Evolutionary conservation across 352 stramenopile species (phyloP).

Genomic region (Hyaloperonospora arabidopsidis): DNA sequence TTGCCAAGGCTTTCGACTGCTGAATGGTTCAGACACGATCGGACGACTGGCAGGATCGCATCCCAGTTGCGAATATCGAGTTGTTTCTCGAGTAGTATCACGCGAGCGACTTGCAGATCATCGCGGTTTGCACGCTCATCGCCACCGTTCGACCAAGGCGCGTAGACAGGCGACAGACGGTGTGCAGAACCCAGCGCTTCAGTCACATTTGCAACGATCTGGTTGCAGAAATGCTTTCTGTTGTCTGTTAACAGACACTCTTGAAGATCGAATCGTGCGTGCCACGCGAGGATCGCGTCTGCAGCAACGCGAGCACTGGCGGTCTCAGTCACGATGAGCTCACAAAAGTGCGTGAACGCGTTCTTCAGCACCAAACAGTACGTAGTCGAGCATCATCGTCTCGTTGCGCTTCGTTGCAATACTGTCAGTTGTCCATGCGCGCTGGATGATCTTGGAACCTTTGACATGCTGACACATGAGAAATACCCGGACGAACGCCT

Average conservation of each 20-base stretch:
- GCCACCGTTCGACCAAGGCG: constrained; percentile 1
- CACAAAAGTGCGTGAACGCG: constrained; percentile 2
- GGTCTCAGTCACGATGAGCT: not conserved
- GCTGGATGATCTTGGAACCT: constrained; percentile 11
- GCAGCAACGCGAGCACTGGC: not conserved
- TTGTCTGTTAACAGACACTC: not conserved
- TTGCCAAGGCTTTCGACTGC: not conserved
- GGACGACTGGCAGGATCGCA: constrained; percentile 2
- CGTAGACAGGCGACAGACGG: constrained; percentile 1
- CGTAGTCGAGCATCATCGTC: constrained; percentile 3
- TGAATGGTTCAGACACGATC: constrained; percentile 1
- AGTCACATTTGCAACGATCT: not conserved
- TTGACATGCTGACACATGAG: constrained; percentile 18
- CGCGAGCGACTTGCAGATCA: constrained; percentile 3
- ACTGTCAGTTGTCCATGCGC: constrained; percentile 4
- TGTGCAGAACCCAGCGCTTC: not conserved
- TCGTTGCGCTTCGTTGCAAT: not conserved
- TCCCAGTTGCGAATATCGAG: constrained; percentile 1
- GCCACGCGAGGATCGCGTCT: not conserved
- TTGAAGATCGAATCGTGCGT: constrained; percentile 1
- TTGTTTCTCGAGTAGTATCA: not conserved
- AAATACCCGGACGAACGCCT: constrained; percentile 6
- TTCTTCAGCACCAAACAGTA: constrained; percentile 6
- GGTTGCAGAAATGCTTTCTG: constrained; percentile 2
- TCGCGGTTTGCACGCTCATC: not conserved